Evolutionary conservation across 495 filamentous ascomycete genomes (phyloP), one percentile per base, ranked within the genome.

Genomic region (Penicillium silybi): DNA sequence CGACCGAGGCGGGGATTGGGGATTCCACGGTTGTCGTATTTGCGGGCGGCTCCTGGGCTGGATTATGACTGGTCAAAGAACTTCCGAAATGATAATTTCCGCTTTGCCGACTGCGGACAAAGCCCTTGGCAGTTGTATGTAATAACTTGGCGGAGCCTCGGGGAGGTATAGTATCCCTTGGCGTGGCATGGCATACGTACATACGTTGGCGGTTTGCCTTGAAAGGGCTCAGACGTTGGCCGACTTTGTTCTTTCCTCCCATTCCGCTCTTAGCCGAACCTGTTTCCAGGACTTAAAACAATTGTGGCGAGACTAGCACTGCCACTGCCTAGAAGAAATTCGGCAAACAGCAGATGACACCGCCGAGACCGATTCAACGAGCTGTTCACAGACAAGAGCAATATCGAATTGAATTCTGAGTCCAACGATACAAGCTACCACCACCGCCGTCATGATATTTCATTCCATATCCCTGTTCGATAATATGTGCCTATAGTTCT

Each of bases 1-100:
- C 54, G 44, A 46, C 43, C 45, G 38, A 41, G 48, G 61, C 52
- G 52, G 54, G 61, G 60, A 46, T 43, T 6, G 37, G 50, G 16
- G 15, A 29, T 56, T 50, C 44, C 52, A 53, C 46, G 43, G 59
- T 43, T 38, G 20, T 43, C 37, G 19, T 2, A 48, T 20, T 56
- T 50, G 57, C 49, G 50, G 50, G 57, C 53, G 57, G 50, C 39
- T 59, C 38, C 11, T 16, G 32, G 18, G 32, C 7, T 17, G 13
- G 17, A n/a, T 5, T 51, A n/a, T 60, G 26, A 60, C 46, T 60
- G 56, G 57, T 41, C 32, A 34, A 41, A 43, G 19, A 19, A 27
- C 38, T 37, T 57, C 22, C 6, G 23, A 46, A 41, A 43, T 9
- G 20, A 47, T 22, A 40, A 44, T 39, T 39, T 18, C 27, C 20